Base-by-base conservation (phyloP, 2,329 filamentous ascomycete genomes). In the Anthostomella pinea region DNA sequence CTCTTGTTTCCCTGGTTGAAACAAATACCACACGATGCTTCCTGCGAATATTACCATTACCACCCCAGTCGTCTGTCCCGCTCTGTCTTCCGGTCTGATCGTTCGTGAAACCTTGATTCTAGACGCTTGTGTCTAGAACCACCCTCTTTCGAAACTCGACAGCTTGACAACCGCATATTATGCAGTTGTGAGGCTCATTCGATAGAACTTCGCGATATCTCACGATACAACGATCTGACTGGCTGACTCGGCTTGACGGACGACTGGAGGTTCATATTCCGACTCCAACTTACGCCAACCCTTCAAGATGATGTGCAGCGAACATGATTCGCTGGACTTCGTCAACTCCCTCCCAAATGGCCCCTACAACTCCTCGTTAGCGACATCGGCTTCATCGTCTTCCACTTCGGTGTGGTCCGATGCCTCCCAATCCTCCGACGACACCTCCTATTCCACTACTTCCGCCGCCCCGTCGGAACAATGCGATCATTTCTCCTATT, bases 391-490 rank as follows among this genome's bases (percentile, higher is more conserved):
- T 40, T 88, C 86, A 19, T 84, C 84, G 38, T 89, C 85, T 14
- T 77, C 83, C 39, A 78, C 81, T 38, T 93, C 87, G 21, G 73
- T 88, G 53, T 93, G 87, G 73, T 93, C 87, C 49, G 73, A 84
- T 56, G 76, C 72, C 38, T 81, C 79, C 14, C 83, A 87, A 65
- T 72, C 73, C 45, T 87, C 85, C 35, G 79, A 84, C 53, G 81
- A 83, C 43, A 81, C 81, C 25, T 81, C 79, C 36, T 63, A 75
- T 46, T 82, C 82, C 37, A 72, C 77, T 42, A 72, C 74, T 57
- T 76, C 77, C 40, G 78, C 77, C 45, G 74, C 79, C 53, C 63
- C 49, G 44, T 65, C 65, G 38, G 68, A 76, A 50, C 63, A 65
- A 30, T 67, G 65, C 60, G 69, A 72, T 38, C 59, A 64, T 6